These are phyloP conservation scores for Waltiozyma sp. DNA, from an alignment of 1,139 yeast species.

Conservation along the genomic window DNA sequence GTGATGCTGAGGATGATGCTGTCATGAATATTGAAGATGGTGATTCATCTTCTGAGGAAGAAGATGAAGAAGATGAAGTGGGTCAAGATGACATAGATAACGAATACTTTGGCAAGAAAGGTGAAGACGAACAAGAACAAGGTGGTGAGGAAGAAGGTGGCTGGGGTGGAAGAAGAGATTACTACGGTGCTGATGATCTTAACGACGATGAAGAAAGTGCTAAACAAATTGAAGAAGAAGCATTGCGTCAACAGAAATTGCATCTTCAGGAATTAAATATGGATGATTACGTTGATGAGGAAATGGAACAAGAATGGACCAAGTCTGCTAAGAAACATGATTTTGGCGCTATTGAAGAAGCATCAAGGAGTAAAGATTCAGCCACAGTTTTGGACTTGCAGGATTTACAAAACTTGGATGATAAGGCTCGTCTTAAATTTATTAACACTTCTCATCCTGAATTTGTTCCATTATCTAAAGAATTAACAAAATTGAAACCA, in stretches of 20 bases:
- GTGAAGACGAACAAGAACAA: constrained; percentile 29
- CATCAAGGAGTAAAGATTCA: constrained; percentile 23
- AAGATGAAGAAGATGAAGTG: constrained; percentile 38
- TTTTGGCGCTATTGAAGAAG: constrained; percentile 19
- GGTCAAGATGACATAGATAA: constrained; percentile 31
- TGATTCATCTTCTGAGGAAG: constrained; percentile 41
- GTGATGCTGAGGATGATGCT: constrained; percentile 26
- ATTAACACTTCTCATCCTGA: constrained; percentile 69
- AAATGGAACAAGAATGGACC: constrained; percentile 64
- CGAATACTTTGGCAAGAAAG: constrained; percentile 61
- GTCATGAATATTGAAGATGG: constrained; percentile 34
- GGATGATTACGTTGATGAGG: constrained; percentile 81
- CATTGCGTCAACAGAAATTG: constrained; percentile 74
- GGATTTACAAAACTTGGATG: constrained; percentile 25
- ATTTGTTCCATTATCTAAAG: constrained; percentile 65
- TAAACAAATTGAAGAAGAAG: constrained; percentile 77
- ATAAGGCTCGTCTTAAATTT: constrained; percentile 34
- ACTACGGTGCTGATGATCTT: constrained; percentile 79
- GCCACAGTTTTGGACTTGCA: constrained; percentile 15
- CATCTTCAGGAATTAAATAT: constrained; percentile 71
- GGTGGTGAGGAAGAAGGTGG: constrained; percentile 49
- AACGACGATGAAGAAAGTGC: constrained; percentile 70
- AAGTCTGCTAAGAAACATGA: constrained; percentile 31
- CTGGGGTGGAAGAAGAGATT: constrained; percentile 71
- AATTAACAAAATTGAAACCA: constrained; percentile 39